Evolutionary conservation across 2,329 filamentous ascomycete species (phyloP).

Genomic region (Chrysoporthe deuterocubensis): DNA sequence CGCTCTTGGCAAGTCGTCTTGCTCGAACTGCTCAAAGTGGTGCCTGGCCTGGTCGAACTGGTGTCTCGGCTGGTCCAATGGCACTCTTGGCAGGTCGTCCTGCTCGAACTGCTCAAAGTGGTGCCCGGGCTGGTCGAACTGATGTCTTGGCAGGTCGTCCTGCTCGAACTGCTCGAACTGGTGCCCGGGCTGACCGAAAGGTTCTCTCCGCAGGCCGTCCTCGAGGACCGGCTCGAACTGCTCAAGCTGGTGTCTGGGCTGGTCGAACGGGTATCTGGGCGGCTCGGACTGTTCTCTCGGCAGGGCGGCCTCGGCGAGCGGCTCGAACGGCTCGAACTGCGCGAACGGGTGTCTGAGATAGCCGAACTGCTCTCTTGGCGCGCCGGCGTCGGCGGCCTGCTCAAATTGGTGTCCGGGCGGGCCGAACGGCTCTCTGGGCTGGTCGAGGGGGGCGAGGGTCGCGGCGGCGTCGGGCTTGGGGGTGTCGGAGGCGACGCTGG

Average conservation of each 20-base stretch:
- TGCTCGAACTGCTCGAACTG: slow-evolving; percentile 30
- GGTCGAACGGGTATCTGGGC: too few species aligned
- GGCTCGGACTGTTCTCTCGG: neutral
- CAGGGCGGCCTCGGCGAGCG: slow-evolving; percentile 27
- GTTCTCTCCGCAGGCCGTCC: slow-evolving; percentile 11
- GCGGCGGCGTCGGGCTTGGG: slow-evolving; percentile 32
- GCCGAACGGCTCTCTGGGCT: slow-evolving; percentile 16
- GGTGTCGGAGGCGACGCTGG: slow-evolving; percentile 38
- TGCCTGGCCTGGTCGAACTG: too few species aligned
- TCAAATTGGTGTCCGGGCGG: slow-evolving; percentile 8
- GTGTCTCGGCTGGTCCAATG: slow-evolving; percentile 31
- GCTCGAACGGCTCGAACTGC: slow-evolving; percentile 31
- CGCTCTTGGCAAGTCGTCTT: slow-evolving; percentile 18
- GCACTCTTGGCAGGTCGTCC: too few species aligned
- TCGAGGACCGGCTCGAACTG: slow-evolving; percentile 35
- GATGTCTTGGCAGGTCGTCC: too few species aligned
- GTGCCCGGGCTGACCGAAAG: too few species aligned
- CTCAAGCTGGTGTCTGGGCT: too few species aligned
- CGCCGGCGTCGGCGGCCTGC: slow-evolving; percentile 32
- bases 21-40: slow-evolving; percentile 29
- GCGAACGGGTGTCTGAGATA: too few species aligned
- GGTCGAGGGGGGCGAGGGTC: slow-evolving; percentile 19
- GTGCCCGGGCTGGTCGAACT: too few species aligned
- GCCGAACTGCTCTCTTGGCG: neutral
- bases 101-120: too few species aligned